Conservation (phyloP, 805 yeast genomes). For the Zygoascus ofunaensis region DNA sequence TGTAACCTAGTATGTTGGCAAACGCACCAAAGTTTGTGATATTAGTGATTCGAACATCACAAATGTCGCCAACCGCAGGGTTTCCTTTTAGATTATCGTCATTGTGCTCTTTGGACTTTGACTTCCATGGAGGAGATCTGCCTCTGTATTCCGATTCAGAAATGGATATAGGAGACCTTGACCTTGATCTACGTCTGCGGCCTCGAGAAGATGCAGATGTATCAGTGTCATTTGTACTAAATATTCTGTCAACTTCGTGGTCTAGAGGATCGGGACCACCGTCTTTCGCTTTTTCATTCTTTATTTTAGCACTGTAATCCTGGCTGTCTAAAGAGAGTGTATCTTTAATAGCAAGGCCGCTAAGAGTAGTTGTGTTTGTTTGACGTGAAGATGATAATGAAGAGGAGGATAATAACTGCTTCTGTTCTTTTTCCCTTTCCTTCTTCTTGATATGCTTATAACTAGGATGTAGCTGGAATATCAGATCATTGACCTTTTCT, state of each 20-base stretch:
- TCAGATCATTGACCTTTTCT: slow-evolving; percentile 23
- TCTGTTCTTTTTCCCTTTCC: background rate
- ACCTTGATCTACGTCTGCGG: background rate
- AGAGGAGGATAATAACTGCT: background rate
- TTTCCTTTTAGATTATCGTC: slow-evolving; percentile 1
- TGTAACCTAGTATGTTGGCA: slow-evolving; percentile 40
- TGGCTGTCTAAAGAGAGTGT: slow-evolving; percentile 7
- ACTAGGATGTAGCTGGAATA: slow-evolving; percentile 27
- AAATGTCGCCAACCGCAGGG: slow-evolving; percentile 39
- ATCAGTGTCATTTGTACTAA: background rate
- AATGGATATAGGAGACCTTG: background rate
- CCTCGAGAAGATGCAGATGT: background rate
- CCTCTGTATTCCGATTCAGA: slow-evolving; percentile 6
- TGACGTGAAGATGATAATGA: background rate
- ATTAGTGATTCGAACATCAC: slow-evolving; percentile 52
- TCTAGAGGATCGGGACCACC: background rate
- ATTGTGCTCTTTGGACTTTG: background rate
- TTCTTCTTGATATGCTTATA: slow-evolving; percentile 11
- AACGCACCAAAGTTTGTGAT: slow-evolving; percentile 73
- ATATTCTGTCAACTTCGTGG: background rate
- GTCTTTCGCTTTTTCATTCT: background rate
- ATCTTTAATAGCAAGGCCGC: slow-evolving; percentile 21
- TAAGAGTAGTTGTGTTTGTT: slow-evolving; percentile 4
- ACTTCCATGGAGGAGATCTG: slow-evolving; percentile 12
- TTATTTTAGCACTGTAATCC: slow-evolving; percentile 5